Evolutionary conservation across 192 early-diverging fungal genomes (phyloP).

Genomic region (Coemansia sp.): DNA sequence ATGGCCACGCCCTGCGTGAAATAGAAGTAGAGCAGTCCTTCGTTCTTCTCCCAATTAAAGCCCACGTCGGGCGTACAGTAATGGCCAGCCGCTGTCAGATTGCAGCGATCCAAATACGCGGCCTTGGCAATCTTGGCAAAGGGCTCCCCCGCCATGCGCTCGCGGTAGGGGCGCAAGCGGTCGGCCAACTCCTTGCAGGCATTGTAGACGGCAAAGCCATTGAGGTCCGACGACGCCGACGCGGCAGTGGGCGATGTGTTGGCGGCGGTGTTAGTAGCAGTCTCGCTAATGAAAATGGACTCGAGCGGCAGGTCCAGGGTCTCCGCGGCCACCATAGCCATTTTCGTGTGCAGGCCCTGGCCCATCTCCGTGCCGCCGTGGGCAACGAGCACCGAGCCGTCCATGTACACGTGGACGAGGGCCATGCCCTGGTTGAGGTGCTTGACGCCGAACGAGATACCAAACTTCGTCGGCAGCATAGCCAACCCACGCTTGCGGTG

Average conservation of each 20-base stretch:
- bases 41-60: constrained; percentile 70
- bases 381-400: constrained; percentile 81
- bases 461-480: constrained; percentile 83
- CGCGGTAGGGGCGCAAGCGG: constrained; percentile 70
- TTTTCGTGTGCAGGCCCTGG: constrained; percentile 89
- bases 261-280: constrained; percentile 74
- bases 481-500: constrained; percentile 81
- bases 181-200: constrained; percentile 74
- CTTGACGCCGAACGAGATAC: constrained; percentile 75
- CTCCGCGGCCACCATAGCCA: constrained; percentile 81
- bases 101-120: constrained; percentile 79
- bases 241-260: constrained; percentile 84
- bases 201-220: constrained; percentile 78
- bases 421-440: constrained; percentile 84
- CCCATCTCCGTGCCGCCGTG: constrained; percentile 92
- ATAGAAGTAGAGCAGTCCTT: constrained; percentile 76
- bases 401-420: constrained; percentile 81
- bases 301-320: constrained; percentile 68
- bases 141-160: constrained; percentile 54
- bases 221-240: constrained; percentile 79
- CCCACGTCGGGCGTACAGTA: constrained; percentile 80
- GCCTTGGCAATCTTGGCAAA: constrained; percentile 57
- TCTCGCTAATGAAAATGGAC: constrained; percentile 69
- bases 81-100: constrained; percentile 79
- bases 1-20: constrained; percentile 83